Evolutionary conservation across 2,329 filamentous ascomycete species (phyloP).

Genomic region (Ophiostoma perfectum): DNA sequence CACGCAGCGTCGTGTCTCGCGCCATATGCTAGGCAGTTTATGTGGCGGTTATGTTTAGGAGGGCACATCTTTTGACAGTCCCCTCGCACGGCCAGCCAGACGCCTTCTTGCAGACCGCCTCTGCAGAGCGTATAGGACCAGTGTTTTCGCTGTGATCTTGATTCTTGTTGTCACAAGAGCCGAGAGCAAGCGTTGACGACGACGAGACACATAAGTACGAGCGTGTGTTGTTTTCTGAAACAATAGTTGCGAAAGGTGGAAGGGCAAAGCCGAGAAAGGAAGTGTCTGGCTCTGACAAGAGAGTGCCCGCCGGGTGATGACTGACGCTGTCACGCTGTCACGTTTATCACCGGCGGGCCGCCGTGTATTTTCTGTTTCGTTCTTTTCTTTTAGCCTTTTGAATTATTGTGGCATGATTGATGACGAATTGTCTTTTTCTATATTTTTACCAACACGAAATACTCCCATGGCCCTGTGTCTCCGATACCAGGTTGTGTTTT

Average conservation of each 20-base stretch:
- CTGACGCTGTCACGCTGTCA: background rate
- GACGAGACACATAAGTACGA: slow-evolving; percentile 17
- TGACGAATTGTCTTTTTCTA: slow-evolving; percentile 5
- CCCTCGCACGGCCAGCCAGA: slow-evolving; percentile 9
- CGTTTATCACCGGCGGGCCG: background rate
- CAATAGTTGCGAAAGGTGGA: background rate
- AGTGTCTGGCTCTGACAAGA: background rate
- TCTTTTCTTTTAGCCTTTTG: slow-evolving; percentile 11
- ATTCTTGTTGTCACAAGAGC: background rate
- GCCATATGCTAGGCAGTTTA: slow-evolving; percentile 17
- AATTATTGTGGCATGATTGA: slow-evolving; percentile 15
- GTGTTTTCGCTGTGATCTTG: too few relatives aligned
- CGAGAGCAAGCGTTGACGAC: background rate
- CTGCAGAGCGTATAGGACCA: slow-evolving; percentile 15
- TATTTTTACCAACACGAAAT: background rate
- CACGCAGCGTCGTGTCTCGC: slow-evolving; percentile 21
- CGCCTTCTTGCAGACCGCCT: background rate
- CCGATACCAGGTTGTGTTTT: background rate
- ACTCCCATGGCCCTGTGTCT: background rate
- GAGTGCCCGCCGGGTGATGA: slow-evolving; percentile 9
- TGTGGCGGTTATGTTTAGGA: slow-evolving; percentile 11
- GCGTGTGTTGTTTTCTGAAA: slow-evolving; percentile 16
- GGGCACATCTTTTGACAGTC: slow-evolving; percentile 14
- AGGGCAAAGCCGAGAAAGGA: slow-evolving; percentile 5
- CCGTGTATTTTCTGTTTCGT: background rate